Evolutionary conservation across 2,329 filamentous ascomycete genomes (phyloP), one percentile per base, ranked within the genome.

Genomic region (Arthroderma sp.): DNA sequence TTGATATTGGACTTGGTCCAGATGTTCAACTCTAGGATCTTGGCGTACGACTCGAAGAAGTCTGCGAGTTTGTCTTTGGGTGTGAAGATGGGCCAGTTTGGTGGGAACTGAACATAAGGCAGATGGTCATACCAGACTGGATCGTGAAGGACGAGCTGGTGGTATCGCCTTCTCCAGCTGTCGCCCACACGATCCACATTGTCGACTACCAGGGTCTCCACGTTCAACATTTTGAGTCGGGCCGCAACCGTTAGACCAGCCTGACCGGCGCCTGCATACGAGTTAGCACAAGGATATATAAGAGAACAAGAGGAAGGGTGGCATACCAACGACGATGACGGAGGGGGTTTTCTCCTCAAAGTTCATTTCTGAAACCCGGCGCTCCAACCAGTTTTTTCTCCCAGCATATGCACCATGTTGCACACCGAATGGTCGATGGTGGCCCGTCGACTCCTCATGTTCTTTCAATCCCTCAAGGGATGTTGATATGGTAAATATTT

Each of bases 141-240:
- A 29, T 66, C 64, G 46, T 67, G 65, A 6, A 29, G n/a, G 44
- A 44, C 10, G 36, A 63, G 61, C 15, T 64, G 58, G 6, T 42
- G 40, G 48, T 74, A 74, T n/a, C 72, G 61, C 10, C 65, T 61
- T 3, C 68, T 56, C 71, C 71, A 73, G 40, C 69, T 71, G 47
- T 73, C 69, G 6, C 70, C 70, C 5, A 73, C 57, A 0, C 64
- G 56, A 9, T 62, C 55, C 34, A 67, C 65, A 42, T 62, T 62
- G 43, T 74, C 71, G n/a, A 73, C 53, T 29, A 73, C 56, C 10
- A 72, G 54, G 41, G 55, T 58, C 3, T 61, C 59, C 0, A 70
- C 44, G 3, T 62, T 60, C 10, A 69, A 53, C 3, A 59, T 61
- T 44, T 68, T 58, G 1, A 69, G 55, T 9, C 66, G 60, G 31